Base-by-base conservation (phyloP, 2,329 filamentous ascomycete genomes). In the Hypoxylon sp. region DNA sequence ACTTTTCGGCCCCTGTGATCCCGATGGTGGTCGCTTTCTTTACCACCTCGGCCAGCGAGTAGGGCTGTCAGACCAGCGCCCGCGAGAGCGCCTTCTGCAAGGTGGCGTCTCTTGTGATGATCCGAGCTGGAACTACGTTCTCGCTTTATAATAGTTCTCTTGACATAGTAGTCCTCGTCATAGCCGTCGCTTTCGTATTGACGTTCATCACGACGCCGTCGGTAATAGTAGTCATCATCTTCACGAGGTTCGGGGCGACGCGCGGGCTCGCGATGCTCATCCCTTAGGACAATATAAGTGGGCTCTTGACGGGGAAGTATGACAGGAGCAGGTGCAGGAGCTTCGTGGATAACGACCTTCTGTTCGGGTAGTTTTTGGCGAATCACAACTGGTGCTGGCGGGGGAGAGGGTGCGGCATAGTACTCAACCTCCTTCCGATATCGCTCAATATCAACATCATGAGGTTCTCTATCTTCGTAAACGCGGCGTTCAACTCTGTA, bases 61-160 rank as follows among this genome's bases (percentile, higher is more conserved):
- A 87, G 69, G n/a, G 83, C 84, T 7, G 80, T 79, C 5, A 84
- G 69, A 37, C 83, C 84, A 12, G 84, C 84, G 11, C 83, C 84
- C 19, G 84, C 84, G 11, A 86, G 73, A 7, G 83, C 84, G n/a
- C 84, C 84, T 63, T 85, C 83, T 15, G 83, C 83, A 4, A 87
- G 67, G 59, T 85, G 80, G 30, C 80, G 79, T 66, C 77, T 84
- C 59, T 81, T 80, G 57, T 82, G 77, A 38, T 76, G 71, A 29
- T 75, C 75, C 3, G 74, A 70, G 57, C 78, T 79, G 8, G 71
- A 71, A 55, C 80, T 82, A 31, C 77, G 74, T 12, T 81, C 79
- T 13, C 78, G 76, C 12, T 74, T 78, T 23, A 81, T 70, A 30
- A 80, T 65, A 36, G 71, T 73, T 59, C 71, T 72, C 56, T 77